Evolutionary conservation across 2,329 filamentous ascomycete species (phyloP), one percentile per base, ranked within the genome.

Genomic region (Xylogone sp.): DNA sequence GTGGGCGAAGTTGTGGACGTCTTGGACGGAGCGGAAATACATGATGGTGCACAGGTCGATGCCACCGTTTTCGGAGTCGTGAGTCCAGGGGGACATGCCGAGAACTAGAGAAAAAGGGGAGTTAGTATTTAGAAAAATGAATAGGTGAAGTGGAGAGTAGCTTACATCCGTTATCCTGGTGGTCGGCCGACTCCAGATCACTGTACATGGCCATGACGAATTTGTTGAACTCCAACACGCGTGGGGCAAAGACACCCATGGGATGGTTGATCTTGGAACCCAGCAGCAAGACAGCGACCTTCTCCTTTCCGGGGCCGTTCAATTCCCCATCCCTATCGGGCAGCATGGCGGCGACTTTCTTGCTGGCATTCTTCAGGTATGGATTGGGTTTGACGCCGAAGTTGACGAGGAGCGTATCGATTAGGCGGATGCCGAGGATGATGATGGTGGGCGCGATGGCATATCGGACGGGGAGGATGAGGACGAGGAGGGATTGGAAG

Each of bases 1-100:
- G 82, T 57, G 53, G 13, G 57, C 57, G 21, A 51, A 59, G 21
- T 42, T 44, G 19, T 59, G 57, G 18, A 59, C 55, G 34, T 59
- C 55, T 8, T 54, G 49, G 3, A 59, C 21, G 9, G 31, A 47
- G 1, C 57, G 52, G 55, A 55, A 59, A 47, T 59, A 59, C 2
- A 49, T 56, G 45, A 59, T 52, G 2, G 53, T 46, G 20, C 57
- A 24, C 13, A 51, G 24, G 29, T 59, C 57, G 5, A 21, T 53
- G 24, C 53, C 55, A 16, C 57, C 57, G 42, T 59, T 59, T 1
- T 39, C 47, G 21, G 56, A 55, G 29, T 29, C 50, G 20, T 51
- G 52, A 2, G 39, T 47, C 18, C 54, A 47, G 1, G 21, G 43
- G 18, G 52, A 54, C 48, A 56, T 51, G 12, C 57, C 57, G 12